Evolutionary conservation across 2,329 filamentous ascomycete species (phyloP).

Genomic region (Aureobasidium pullulans): DNA sequence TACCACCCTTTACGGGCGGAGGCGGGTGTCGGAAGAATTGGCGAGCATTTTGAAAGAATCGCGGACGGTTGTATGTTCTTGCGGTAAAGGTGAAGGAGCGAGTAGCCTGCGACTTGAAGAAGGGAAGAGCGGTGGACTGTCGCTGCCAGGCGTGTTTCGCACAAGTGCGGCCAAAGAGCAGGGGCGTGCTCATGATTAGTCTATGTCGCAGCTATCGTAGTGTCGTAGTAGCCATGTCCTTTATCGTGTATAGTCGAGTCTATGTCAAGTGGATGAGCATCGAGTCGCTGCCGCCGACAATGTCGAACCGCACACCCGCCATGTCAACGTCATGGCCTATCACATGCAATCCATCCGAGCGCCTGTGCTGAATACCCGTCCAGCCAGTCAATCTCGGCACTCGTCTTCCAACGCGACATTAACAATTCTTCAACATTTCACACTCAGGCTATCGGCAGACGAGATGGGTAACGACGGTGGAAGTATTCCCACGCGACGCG

Average conservation of each 20-base stretch:
- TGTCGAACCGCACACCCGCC: not conserved
- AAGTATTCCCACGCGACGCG: slow-evolving; percentile 86
- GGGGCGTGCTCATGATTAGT: not conserved
- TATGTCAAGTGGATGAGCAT: not conserved
- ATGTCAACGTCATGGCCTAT: slow-evolving; percentile 9
- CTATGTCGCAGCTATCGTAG: not conserved
- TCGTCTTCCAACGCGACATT: not conserved
- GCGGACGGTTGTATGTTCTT: not conserved
- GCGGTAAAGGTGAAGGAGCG: slow-evolving; percentile 10
- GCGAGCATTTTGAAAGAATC: slow-evolving; percentile 9
- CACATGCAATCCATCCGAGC: slow-evolving; percentile 2
- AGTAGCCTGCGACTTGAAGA: not conserved
- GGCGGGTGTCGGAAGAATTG: slow-evolving; percentile 21
- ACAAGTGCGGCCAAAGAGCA: slow-evolving; percentile 9
- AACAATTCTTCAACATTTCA: no score
- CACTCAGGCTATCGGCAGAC: not conserved
- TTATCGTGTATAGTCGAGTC: not conserved
- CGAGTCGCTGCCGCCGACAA: not conserved
- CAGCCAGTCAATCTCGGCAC: no score
- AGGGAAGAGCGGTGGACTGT: not conserved
- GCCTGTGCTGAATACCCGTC: not conserved
- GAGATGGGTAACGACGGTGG: slow-evolving; percentile 95
- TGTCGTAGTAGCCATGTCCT: not conserved
- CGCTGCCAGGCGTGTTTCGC: slow-evolving; percentile 7
- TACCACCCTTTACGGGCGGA: slow-evolving; percentile 28